Conservation (phyloP, 257 asterid species). For the Forsythia viridissima region DNA sequence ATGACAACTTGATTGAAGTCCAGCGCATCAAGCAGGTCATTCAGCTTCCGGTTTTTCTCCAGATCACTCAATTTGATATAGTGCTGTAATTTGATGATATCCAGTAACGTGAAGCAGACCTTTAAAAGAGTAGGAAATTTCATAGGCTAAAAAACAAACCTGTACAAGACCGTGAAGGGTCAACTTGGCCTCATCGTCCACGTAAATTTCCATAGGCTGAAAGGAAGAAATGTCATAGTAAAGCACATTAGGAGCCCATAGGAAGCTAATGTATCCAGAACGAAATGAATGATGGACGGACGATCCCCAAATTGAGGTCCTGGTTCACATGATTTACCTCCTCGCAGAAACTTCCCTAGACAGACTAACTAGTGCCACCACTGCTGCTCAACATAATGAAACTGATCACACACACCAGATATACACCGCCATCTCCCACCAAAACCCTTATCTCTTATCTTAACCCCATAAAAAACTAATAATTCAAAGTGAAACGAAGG, state of each 20-base stretch:
- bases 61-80: constrained; percentile 88
- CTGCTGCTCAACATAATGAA: constrained; percentile 28
- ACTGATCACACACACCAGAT: neutral
- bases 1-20: constrained; percentile 95
- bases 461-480: constrained; percentile 6
- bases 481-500: constrained; percentile 2
- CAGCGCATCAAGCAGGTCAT: constrained; percentile 87
- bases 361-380: constrained; percentile 35
- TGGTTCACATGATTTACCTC: constrained; percentile 49
- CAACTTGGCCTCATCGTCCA: constrained; percentile 93
- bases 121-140: neutral
- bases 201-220: constrained; percentile 98
- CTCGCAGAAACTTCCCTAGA: constrained; percentile 41
- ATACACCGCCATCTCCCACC: neutral
- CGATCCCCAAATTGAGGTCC: constrained; percentile 45
- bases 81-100: constrained; percentile 48
- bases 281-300: constrained; percentile 63
- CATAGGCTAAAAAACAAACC: constrained; percentile 38
- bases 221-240: constrained; percentile 78
- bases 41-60: constrained; percentile 89
- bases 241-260: constrained; percentile 53
- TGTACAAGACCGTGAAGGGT: constrained; percentile 98
- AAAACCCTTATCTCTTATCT: neutral
- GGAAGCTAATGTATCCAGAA: constrained; percentile 49
- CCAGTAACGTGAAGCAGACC: neutral